A percentile compares a stretch with the other conserved stretches of the same genome.
Conservation (phyloP, 1,139 yeast genomes). For the Yarrowia galli region DNA sequence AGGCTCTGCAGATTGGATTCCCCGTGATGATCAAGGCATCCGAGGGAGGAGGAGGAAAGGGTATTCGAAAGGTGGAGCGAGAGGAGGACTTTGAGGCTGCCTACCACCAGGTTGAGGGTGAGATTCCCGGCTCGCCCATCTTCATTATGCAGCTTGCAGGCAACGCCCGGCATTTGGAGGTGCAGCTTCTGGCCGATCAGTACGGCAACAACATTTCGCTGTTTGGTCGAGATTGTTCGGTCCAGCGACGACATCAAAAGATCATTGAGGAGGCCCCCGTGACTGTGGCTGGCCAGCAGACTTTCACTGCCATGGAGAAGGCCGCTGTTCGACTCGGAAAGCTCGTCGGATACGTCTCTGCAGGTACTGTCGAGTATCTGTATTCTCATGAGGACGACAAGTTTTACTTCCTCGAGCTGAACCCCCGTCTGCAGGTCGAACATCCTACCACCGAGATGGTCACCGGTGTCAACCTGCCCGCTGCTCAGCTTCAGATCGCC, state of each 20-base stretch:
- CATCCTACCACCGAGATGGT: constrained; percentile 99
- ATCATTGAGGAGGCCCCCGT: constrained; percentile 97
- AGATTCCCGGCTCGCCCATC: constrained; percentile 95
- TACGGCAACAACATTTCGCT: constrained; percentile 93
- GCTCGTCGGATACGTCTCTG: constrained; percentile 96
- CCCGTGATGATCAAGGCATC: constrained; percentile 97
- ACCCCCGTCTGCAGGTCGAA: constrained; percentile 98
- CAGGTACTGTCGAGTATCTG: constrained; percentile 97
- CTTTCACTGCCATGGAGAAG: constrained; percentile 89
- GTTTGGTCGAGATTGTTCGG: constrained; percentile 96
- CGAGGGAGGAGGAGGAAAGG: constrained; percentile 99
- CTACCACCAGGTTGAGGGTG: constrained; percentile 90
- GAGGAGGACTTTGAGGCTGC: constrained; percentile 74
- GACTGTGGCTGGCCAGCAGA: constrained; percentile 84
- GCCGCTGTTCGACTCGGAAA: constrained; percentile 97
- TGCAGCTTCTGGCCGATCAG: constrained; percentile 92
- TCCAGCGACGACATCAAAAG: constrained; percentile 96
- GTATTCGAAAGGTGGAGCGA: constrained; percentile 88
- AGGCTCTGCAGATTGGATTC: constrained; percentile 87
- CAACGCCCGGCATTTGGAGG: constrained; percentile 94
- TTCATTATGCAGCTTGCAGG: constrained; percentile 96
- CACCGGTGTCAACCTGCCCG: constrained; percentile 95
- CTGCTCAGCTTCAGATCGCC: constrained; percentile 97
- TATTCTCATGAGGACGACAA: constrained; percentile 94
- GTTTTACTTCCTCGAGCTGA: constrained; percentile 92